phyloP scores from a whole-genome alignment of 805 yeast species.

The Myxozyma nipponensis region DNA sequence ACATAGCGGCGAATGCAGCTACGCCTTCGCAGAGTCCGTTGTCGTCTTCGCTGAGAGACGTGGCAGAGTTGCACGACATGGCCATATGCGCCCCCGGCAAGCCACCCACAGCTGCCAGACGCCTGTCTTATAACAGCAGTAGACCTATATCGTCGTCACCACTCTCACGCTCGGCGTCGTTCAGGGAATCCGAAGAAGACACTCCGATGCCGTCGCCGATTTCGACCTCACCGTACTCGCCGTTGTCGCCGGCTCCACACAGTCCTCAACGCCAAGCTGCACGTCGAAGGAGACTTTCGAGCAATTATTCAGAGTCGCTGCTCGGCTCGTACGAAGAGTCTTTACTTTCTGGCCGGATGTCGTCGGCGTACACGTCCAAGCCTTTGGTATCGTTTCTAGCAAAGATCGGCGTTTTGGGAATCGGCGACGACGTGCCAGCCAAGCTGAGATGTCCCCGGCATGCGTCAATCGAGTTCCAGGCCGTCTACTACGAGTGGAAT shows the following conservation, averaged over 20 bases:
- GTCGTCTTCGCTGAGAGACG: too few species aligned
- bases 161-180: slow-evolving; percentile 6
- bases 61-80: too few species aligned
- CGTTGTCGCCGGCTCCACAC: slow-evolving; percentile 1
- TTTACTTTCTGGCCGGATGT: slow-evolving; percentile 34
- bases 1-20: too few species aligned
- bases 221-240: slow-evolving; percentile 7
- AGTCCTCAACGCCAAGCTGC: background rate
- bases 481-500: slow-evolving; percentile 34
- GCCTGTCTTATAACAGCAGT: too few species aligned
- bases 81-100: too few species aligned
- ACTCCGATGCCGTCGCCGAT: background rate
- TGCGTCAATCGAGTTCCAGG: slow-evolving; percentile 31
- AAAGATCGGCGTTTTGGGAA: slow-evolving; percentile 34
- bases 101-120: too few species aligned
- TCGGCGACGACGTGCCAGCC: slow-evolving; percentile 26
- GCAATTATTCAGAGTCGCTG: slow-evolving; percentile 27
- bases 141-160: slow-evolving; percentile 11
- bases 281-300: slow-evolving; percentile 5
- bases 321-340: slow-evolving; percentile 39
- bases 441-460: slow-evolving; percentile 32
- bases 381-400: slow-evolving; percentile 31
- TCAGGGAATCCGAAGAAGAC: background rate
- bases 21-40: too few species aligned
- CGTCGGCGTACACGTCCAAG: slow-evolving; percentile 31